Evolutionary conservation across 1,139 yeast genomes (phyloP), one percentile per base, ranked within the genome.

Genomic region (Meyerozyma smithsonii): DNA sequence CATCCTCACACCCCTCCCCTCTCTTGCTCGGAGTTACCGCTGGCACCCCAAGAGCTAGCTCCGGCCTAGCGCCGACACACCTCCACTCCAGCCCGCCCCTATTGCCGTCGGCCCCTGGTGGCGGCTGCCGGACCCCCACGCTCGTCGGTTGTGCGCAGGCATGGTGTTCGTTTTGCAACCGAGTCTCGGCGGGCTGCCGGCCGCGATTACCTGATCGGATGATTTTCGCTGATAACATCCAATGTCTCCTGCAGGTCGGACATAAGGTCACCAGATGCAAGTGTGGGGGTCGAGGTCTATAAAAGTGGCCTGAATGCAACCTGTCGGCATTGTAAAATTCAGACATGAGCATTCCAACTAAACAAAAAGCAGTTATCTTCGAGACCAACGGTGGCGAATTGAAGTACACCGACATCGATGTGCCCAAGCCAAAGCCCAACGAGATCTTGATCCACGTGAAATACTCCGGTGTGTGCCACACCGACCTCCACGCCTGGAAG

Each of bases 331-430:
- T 25, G 14, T 3, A 10, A 32, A 15, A 25, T 18, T 19, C 28
- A 33, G 38, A 32, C 37, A 48, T 48, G 51, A 24, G 53, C 21
- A 66, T 81, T 47, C 89, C 90, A 57, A 64, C 66, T 44, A 79
- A 78, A 39, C 89, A 83, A 64, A 82, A 80, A 62, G 94, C 83
- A 38, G 81, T 84, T 43, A 66, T 84, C 51, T 84, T 84, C 59
- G 85, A 82, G 54, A 75, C 72, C 52, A 71, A 72, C 64, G 81
- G 83, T 44, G 90, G 90, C 50, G 77, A 78, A 30, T 66, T 83
- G 49, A 59, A 62, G 43, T 80, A 79, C 68, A 74, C 68, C 58
- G 84, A 79, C 50, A 75, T 80, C 45, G 80, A 84, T 28, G 82
- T 79, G 36, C 85, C 86, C 41, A 61, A 55, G 42, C 85, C 85